Evolutionary conservation across 2,329 filamentous ascomycete species (phyloP).

Genomic region (Trichoderma koningiopsis): DNA sequence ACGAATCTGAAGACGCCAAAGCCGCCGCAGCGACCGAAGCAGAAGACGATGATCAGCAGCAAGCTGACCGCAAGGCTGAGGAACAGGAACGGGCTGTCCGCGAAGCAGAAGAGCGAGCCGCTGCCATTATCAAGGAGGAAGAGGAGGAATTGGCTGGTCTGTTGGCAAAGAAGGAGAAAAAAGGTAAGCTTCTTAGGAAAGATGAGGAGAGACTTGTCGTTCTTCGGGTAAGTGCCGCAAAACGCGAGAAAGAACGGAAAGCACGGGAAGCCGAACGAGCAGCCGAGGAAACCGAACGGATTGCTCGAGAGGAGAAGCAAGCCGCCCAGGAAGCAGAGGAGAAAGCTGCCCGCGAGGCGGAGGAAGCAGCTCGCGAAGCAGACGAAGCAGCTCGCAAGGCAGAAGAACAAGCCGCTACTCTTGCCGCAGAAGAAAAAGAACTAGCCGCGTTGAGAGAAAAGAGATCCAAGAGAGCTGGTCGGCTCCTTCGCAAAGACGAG

Average conservation of each 20-base stretch:
- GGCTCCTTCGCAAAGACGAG: slow-evolving; percentile 26
- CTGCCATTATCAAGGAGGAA: slow-evolving; percentile 37
- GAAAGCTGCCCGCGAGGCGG: slow-evolving; percentile 13
- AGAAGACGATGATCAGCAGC: slow-evolving; percentile 32
- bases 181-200: slow-evolving; percentile 22
- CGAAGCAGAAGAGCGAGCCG: slow-evolving; percentile 33
- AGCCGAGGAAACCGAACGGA: slow-evolving; percentile 8
- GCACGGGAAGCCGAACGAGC: slow-evolving; percentile 24
- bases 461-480: slow-evolving; percentile 29
- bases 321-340: slow-evolving; percentile 27
- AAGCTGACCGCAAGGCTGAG: slow-evolving; percentile 33
- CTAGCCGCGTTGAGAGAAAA: slow-evolving; percentile 45
- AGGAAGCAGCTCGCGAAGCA: slow-evolving; percentile 28
- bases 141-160: slow-evolving; percentile 46
- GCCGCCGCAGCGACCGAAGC: slow-evolving; percentile 43
- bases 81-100: slow-evolving; percentile 30
- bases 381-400: slow-evolving; percentile 28
- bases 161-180: slow-evolving; percentile 35
- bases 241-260: slow-evolving; percentile 19
- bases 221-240: slow-evolving; percentile 9
- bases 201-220: slow-evolving; percentile 24
- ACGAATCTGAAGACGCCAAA: slow-evolving; percentile 32
- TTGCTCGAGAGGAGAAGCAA: slow-evolving; percentile 20
- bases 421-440: slow-evolving; percentile 44
- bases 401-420: slow-evolving; percentile 24